Conservation (phyloP, 2,329 filamentous ascomycete species). For the Verticillium longisporum region DNA sequence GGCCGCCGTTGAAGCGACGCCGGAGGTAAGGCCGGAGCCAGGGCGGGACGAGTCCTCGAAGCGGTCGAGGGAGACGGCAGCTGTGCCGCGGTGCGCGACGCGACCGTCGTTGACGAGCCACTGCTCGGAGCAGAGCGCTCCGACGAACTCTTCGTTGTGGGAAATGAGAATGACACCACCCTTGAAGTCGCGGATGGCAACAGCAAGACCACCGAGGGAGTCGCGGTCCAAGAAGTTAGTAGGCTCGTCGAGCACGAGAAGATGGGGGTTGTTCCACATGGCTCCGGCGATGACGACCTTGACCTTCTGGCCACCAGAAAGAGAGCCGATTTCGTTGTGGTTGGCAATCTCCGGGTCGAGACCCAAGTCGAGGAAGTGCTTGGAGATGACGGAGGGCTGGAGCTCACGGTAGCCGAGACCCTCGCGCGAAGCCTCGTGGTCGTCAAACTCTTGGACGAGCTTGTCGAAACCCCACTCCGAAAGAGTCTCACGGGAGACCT, state of each 20-base stretch:
- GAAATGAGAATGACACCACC: conserved; percentile 99
- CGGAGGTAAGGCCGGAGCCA: conserved; percentile 52
- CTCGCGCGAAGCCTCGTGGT: conserved; percentile 97
- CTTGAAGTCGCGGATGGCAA: conserved; percentile 96
- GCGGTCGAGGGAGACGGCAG: conserved; percentile 67
- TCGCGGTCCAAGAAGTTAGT: conserved; percentile 99
- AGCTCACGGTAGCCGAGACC: conserved; percentile 93
- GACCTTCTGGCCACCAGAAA: conserved; percentile 97
- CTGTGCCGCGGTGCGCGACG: conserved; percentile 75
- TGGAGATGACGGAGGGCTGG: conserved; percentile 87
- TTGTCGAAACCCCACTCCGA: conserved; percentile 82
- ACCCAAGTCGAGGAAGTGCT: conserved; percentile 96
- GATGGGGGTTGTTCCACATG: conserved; percentile 98
- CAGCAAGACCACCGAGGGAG: conserved; percentile 91
- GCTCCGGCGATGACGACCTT: conserved; percentile 95
- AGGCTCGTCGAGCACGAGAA: conserved; percentile 95
- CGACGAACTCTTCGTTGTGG: conserved; percentile 98
- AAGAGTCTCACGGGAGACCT: conserved; percentile 89
- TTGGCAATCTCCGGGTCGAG: conserved; percentile 97
- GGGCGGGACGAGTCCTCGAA: conserved; percentile 73
- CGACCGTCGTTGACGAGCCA: conserved; percentile 89
- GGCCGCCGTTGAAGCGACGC: conserved; percentile 47
- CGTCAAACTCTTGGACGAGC: conserved; percentile 94
- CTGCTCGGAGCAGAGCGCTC: conserved; percentile 90
- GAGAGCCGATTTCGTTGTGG: conserved; percentile 94